Base-by-base conservation (phyloP, 805 yeast genomes). In the Nakazawaea holstii region DNA sequence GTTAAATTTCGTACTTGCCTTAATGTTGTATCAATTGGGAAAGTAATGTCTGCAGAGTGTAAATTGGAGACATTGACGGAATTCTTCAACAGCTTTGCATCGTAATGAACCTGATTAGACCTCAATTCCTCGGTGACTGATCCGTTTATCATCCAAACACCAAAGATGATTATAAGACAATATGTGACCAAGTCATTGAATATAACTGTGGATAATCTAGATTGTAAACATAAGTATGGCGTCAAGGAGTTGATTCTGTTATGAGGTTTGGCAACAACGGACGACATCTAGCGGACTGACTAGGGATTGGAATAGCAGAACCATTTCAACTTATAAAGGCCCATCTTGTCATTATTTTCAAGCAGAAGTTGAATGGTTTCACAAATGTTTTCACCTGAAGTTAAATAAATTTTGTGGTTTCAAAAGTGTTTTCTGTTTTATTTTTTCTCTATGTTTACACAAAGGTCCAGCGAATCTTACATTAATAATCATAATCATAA, bases 211-310 rank as follows among this genome's bases (percentile, higher is more conserved):
- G 37, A n/a, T 29, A 46, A 24, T 35, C 49, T 27, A n/a, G 45
- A 17, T 35, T 35, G 39, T 2, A 46, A 27, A 30, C 49, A 41
- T 10, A 37, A 13, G 17, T 46, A 46, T 7, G 49, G 45, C 8
- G 49, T 46, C 9, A 14, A n/a, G n/a, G 17, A 17, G 30, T 45
- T 8, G 10, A 39, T 39, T 35, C 48, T 30, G 13, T 45, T 45
- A 9, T 35, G 27, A 15, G 46, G 27, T 8, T 30, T 43, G 5
- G 46, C 5, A 17, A 20, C 9, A 24, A 24, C 24, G 5, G 5
- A 5, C 5, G 24, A 20, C 24, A 20, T 20, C 24, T 20, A 20
- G 24, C 5, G 24, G 24, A 20, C 24, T 5, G 5, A 20, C 24
- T 20, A 20, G 24, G 24, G 24, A 20, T 20, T 20, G 24, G 5